Evolutionary conservation across 257 asterid species (phyloP).

Genomic region (Osmanthus fragrans): DNA sequence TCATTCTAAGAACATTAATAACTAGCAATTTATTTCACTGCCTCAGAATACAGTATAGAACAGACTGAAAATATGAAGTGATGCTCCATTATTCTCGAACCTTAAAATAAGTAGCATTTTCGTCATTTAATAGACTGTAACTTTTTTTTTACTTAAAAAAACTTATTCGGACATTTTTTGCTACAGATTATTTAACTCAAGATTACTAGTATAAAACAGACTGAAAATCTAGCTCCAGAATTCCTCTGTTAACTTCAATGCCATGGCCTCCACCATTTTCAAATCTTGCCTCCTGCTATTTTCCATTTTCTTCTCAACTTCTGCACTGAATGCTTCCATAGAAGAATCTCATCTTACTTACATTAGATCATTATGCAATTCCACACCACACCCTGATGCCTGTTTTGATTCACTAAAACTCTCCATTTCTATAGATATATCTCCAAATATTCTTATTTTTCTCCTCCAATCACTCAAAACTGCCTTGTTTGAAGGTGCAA

Average conservation of each 20-base stretch:
- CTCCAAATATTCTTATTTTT: conserved; percentile 48
- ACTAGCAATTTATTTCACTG: background rate
- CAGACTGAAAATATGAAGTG: no score
- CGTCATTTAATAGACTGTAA: background rate
- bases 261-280: conserved; percentile 27
- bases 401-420: conserved; percentile 63
- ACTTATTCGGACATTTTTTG: background rate
- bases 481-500: conserved; percentile 52
- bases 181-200: background rate
- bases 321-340: conserved; percentile 13
- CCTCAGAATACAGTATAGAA: background rate
- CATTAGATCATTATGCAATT: conserved; percentile 46
- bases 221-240: background rate
- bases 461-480: conserved; percentile 57
- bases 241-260: background rate
- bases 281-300: conserved; percentile 22
- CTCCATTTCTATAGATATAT: conserved; percentile 53
- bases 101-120: background rate
- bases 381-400: conserved; percentile 66
- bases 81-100: no score
- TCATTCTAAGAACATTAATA: background rate
- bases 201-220: background rate
- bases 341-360: conserved; percentile 32
- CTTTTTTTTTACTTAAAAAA: no score
- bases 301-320: conserved; percentile 29